Evolutionary conservation across 306 rosid genomes (phyloP).

Genomic region (Cicer bijugum): DNA sequence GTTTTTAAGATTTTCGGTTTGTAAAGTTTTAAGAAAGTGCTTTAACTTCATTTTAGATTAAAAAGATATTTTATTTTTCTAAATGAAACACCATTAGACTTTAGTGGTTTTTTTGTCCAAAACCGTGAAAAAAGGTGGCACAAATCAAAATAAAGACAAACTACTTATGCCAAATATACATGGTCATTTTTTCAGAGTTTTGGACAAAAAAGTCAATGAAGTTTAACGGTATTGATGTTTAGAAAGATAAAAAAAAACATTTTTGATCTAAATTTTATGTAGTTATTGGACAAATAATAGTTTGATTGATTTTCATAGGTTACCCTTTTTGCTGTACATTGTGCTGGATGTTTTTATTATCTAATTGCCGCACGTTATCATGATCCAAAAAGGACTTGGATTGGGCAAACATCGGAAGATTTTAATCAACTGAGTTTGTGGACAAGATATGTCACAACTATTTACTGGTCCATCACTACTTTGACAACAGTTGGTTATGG

Average conservation of each 20-base stretch:
- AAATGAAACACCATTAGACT: no score
- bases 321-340: slow-evolving; percentile 83
- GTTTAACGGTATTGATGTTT: no score
- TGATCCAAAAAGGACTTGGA: slow-evolving; percentile 76
- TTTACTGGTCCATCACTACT: slow-evolving; percentile 95
- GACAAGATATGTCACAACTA: slow-evolving; percentile 77
- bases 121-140: no score
- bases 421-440: slow-evolving; percentile 61
- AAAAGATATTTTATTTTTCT: no score
- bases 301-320: slow-evolving; percentile 58
- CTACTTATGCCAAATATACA: no score
- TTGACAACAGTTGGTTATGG: slow-evolving; percentile 92
- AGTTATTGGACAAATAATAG: slow-evolving; percentile 14
- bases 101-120: no score
- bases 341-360: slow-evolving; percentile 91
- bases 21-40: background rate
- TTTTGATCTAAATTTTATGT: background rate
- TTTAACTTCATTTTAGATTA: no score
- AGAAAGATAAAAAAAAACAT: no score
- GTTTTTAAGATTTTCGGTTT: slow-evolving; percentile 32
- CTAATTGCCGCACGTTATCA: slow-evolving; percentile 76
- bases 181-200: no score
- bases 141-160: no score
- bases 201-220: no score
- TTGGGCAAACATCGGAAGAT: slow-evolving; percentile 58